Evolutionary conservation across 345 rosid species (phyloP).

Genomic region (Barbarea vulgaris): DNA sequence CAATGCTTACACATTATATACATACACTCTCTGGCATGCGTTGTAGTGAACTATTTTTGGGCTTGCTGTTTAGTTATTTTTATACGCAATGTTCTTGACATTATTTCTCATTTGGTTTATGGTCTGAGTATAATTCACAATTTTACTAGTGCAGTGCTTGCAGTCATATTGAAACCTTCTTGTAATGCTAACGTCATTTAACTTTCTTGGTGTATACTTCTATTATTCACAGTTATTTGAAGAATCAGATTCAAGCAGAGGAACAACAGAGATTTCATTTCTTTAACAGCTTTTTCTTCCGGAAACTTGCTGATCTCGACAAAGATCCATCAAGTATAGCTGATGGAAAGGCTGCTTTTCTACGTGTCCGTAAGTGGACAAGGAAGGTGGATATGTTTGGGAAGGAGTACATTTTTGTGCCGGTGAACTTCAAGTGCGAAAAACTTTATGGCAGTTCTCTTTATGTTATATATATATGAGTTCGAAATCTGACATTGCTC

Average conservation of each 20-base stretch:
- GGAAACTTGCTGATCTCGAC: constrained; percentile 98
- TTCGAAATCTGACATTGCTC: constrained; percentile 21
- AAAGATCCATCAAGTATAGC: constrained; percentile 94
- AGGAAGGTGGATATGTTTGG: constrained; percentile 92
- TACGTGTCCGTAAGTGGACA: constrained; percentile 97
- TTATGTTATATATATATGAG: constrained; percentile 23
- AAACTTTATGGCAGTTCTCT: neutral
- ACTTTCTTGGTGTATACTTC: constrained; percentile 6
- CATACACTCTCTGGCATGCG: constrained; percentile 21
- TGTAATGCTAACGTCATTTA: constrained; percentile 12
- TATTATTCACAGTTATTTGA: constrained; percentile 65
- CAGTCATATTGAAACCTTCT: constrained; percentile 26
- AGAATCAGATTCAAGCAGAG: constrained; percentile 68
- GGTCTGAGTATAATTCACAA: neutral
- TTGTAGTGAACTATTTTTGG: constrained; percentile 4
- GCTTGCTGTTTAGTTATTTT: too few relatives aligned
- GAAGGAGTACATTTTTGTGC: constrained; percentile 90
- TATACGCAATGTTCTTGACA: too few relatives aligned
- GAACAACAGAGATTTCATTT: constrained; percentile 79
- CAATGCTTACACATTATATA: constrained; percentile 6
- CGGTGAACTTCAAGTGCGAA: constrained; percentile 89
- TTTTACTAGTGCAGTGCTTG: constrained; percentile 15
- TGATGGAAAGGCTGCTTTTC: constrained; percentile 96
- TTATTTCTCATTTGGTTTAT: neutral
- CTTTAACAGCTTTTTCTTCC: constrained; percentile 97